These are phyloP conservation scores for Eurotiales sp. DNA, from an alignment of 2,329 filamentous ascomycete species.

Conservation along the genomic window DNA sequence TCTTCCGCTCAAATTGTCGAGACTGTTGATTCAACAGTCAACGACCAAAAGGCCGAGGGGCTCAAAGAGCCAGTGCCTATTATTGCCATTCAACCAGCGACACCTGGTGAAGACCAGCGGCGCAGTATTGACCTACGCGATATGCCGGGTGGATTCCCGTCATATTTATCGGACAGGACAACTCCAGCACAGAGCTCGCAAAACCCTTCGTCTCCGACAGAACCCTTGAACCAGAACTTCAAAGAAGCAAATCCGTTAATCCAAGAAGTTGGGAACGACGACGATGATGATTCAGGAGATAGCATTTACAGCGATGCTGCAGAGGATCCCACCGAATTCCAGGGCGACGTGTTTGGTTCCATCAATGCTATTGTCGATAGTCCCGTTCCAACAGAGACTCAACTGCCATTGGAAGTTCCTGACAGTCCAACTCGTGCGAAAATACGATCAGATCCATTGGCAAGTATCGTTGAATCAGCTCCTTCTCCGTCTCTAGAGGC, in stretches of 20 bases:
- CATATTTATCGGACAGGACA: conserved; percentile 29
- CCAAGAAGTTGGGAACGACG: conserved; percentile 17
- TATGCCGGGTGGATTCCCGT: conserved; percentile 59
- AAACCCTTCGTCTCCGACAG: neutral
- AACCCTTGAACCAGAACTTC: neutral
- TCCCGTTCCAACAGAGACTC: conserved; percentile 17
- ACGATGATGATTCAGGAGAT: conserved; percentile 36
- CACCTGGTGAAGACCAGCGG: conserved; percentile 40
- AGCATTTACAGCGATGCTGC: conserved; percentile 48
- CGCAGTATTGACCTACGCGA: conserved; percentile 21
- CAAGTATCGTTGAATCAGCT: neutral
- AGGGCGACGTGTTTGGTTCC: conserved; percentile 46
- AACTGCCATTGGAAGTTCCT: conserved; percentile 12
- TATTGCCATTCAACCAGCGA: conserved; percentile 47
- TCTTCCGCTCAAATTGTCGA: neutral
- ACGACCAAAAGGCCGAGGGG: conserved; percentile 1
- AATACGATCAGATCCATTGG: conserved; percentile 1
- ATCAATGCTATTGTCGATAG: conserved; percentile 48
- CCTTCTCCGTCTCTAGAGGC: conserved; percentile 8
- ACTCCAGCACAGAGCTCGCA: conserved; percentile 8
- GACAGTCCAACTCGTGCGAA: conserved; percentile 17
- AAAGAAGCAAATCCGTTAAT: neutral
- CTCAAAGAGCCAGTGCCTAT: conserved; percentile 31
- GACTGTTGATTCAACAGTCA: neutral
- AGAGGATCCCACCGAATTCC: conserved; percentile 32